A percentile compares a stretch with the other conserved stretches of the same genome.
These are phyloP conservation scores for Boletales sp. DNA, from an alignment of 768 basidiomycete species.

Conservation along the genomic window DNA sequence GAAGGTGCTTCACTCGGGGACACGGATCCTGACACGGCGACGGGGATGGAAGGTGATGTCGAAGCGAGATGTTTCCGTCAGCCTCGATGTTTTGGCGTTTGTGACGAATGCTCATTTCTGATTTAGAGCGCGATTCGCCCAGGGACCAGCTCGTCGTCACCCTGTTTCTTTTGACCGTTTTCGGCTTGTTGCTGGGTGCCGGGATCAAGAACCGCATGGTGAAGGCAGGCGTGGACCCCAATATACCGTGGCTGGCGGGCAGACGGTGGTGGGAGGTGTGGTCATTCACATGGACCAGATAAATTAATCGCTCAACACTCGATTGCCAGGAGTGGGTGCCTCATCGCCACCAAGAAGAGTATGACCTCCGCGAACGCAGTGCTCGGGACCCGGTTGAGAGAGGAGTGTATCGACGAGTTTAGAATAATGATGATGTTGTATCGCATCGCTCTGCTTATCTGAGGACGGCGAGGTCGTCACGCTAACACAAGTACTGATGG, in stretches of 20 bases:
- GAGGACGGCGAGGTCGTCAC: slow-evolving; percentile 15
- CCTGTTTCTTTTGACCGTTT: slow-evolving; percentile 82
- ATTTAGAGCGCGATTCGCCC: slow-evolving; percentile 88
- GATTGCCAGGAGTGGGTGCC: slow-evolving; percentile 37
- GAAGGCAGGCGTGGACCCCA: slow-evolving; percentile 68
- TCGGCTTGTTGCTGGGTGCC: slow-evolving; percentile 80
- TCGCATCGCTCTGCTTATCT: too few species aligned
- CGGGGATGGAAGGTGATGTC: slow-evolving; percentile 93
- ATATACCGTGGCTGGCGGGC: slow-evolving; percentile 58
- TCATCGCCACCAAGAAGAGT: slow-evolving; percentile 50
- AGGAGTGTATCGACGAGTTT: slow-evolving; percentile 46
- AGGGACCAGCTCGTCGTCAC: slow-evolving; percentile 92
- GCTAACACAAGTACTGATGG: slow-evolving; percentile 44
- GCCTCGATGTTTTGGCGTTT: slow-evolving; percentile 38
- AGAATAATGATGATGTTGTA: slow-evolving; percentile 16
- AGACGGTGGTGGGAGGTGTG: slow-evolving; percentile 84
- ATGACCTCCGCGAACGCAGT: slow-evolving; percentile 40
- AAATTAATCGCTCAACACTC: slow-evolving; percentile 20
- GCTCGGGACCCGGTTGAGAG: slow-evolving; percentile 30
- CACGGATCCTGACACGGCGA: slow-evolving; percentile 87
- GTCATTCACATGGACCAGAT: slow-evolving; percentile 18
- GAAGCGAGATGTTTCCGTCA: slow-evolving; percentile 94
- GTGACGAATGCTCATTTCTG: slow-evolving; percentile 24
- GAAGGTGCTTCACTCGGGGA: slow-evolving; percentile 79
- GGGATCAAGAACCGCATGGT: slow-evolving; percentile 81